Evolutionary conservation across 495 filamentous ascomycete species (phyloP), one percentile per base, ranked within the genome.

Genomic region (Xylaria cubensis): DNA sequence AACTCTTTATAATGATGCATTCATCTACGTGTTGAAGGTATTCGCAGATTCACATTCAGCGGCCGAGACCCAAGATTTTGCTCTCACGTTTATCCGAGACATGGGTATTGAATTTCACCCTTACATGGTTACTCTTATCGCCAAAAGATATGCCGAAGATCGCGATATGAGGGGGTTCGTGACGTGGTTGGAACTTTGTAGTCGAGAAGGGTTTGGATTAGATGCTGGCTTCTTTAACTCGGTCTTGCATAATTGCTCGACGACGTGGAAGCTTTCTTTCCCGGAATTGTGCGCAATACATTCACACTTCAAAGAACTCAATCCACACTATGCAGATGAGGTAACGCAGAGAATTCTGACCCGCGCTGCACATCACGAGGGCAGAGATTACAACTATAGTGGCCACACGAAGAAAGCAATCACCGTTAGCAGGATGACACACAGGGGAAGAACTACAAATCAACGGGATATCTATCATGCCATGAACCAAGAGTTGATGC

Each of bases 1-100:
- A 15, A 55, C 76, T n/a, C 59, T 74, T 8, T 80, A 79, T 44
- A 75, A 76, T 36, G 48, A 72, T 24, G 77, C 75, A 13, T 86
- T 88, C 66, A 75, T 81, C 0, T 77, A 80, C 7, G 75, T 88
- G 32, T 77, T 87, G n/a, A 85, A 84, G 66, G 58, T 79, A 10
- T 88, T 80, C 72, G 74, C 80, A 29, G 72, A 81, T 10, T 71
- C 73, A 12, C 85, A 88, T 74, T 71, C 79, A 39, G 75, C 80
- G 34, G 53, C 64, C 8, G 82, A 87, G 69, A 83, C 80, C 4
- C 82, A 84, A 66, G 77, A 76, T 19, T 87, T 87, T 46, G 55
- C 85, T 53, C 77, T 71, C 36, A 62, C 53, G 17, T 87, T 83
- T 58, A 71, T 80, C 17, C 73, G 75, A 19, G 67, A 77, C 17